Evolutionary conservation across 352 stramenopile genomes (phyloP).

Genomic region (Pythium aphanidermatum): DNA sequence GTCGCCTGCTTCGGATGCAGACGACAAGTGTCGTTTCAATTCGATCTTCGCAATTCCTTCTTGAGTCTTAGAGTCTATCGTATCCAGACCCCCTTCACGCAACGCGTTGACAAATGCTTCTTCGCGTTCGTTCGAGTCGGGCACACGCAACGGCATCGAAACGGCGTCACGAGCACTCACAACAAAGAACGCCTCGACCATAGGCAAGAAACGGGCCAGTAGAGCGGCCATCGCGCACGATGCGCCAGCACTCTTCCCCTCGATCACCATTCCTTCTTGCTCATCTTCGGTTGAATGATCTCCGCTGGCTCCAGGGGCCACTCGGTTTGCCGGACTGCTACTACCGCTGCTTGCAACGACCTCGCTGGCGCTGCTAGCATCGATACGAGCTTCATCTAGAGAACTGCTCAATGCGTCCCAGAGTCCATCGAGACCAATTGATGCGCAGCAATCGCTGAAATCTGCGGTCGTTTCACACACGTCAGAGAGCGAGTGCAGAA

Average conservation of each 20-base stretch:
- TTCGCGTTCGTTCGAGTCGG: slow-evolving; percentile 69
- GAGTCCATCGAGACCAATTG: slow-evolving; percentile 58
- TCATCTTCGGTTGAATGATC: slow-evolving; percentile 39
- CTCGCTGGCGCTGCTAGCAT: slow-evolving; percentile 5
- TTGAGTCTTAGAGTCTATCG: slow-evolving; percentile 15
- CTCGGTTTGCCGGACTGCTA: too few species aligned
- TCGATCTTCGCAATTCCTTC: slow-evolving; percentile 15
- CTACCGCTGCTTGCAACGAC: too few species aligned
- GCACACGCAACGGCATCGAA: slow-evolving; percentile 67
- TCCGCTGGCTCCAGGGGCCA: background rate
- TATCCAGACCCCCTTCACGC: slow-evolving; percentile 54
- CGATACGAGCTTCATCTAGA: slow-evolving; percentile 58
- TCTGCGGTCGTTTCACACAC: slow-evolving; percentile 59
- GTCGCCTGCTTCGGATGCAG: slow-evolving; percentile 42
- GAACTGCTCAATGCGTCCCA: slow-evolving; percentile 76
- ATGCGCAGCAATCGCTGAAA: slow-evolving; percentile 68
- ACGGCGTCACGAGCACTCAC: slow-evolving; percentile 90
- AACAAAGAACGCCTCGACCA: slow-evolving; percentile 98
- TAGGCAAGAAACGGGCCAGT: slow-evolving; percentile 95
- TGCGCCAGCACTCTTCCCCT: slow-evolving; percentile 82
- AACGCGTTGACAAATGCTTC: slow-evolving; percentile 72
- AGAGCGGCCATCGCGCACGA: slow-evolving; percentile 91
- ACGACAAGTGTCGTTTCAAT: slow-evolving; percentile 33
- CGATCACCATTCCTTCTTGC: slow-evolving; percentile 73
- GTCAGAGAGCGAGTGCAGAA: slow-evolving; percentile 94